Evolutionary conservation across 2,329 filamentous ascomycete species (phyloP).

Genomic region (Neonectria sp.): DNA sequence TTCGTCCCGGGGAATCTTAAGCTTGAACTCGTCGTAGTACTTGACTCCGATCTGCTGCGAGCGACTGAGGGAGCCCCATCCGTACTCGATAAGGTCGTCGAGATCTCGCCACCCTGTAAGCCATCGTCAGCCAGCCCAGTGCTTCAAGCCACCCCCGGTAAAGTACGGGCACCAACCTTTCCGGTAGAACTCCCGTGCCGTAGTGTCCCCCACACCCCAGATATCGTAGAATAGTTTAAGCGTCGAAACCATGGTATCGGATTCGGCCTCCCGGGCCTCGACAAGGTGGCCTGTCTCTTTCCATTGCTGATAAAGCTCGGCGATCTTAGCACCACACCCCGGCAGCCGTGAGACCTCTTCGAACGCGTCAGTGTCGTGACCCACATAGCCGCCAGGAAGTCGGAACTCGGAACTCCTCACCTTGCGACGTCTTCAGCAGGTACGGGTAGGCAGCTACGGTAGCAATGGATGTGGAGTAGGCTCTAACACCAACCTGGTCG

Average conservation of each 20-base stretch:
- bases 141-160: not conserved
- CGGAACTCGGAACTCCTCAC: constrained; percentile 50
- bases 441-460: constrained; percentile 85
- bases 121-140: constrained; percentile 7
- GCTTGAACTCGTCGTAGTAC: constrained; percentile 88
- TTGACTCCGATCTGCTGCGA: constrained; percentile 96
- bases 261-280: constrained; percentile 75
- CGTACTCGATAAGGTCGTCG: constrained; percentile 88
- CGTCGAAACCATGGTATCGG: constrained; percentile 74
- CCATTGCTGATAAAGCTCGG: constrained; percentile 84
- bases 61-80: constrained; percentile 81
- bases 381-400: constrained; percentile 24
- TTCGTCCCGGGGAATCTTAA: constrained; percentile 80
- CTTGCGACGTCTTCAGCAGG: constrained; percentile 56
- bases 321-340: constrained; percentile 86
- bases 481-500: constrained; percentile 85
- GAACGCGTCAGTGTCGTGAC: not conserved
- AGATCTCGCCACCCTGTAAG: constrained; percentile 81
- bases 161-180: constrained; percentile 58
- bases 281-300: constrained; percentile 70
- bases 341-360: constrained; percentile 74
- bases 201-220: constrained; percentile 91
- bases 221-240: constrained; percentile 85
- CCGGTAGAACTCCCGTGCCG: constrained; percentile 85
- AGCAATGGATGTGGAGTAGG: constrained; percentile 91